These are phyloP conservation scores for Trichoderma koningii DNA, from an alignment of 2,329 filamentous ascomycete species.

Conservation along the genomic window DNA sequence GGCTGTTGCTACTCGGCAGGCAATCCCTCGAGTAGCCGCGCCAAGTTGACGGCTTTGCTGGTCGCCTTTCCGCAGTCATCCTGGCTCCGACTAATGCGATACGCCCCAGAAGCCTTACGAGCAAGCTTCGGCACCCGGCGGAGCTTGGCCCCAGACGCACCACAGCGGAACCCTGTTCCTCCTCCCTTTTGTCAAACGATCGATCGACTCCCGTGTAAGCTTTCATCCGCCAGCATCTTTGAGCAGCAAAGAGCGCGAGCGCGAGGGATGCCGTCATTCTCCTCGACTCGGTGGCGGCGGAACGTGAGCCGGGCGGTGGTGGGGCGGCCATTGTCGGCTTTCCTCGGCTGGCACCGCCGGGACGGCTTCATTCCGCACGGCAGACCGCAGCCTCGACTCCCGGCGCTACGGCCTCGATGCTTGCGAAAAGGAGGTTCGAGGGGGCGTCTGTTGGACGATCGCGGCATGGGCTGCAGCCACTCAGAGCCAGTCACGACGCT, in stretches of 20 bases:
- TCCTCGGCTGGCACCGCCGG: slow-evolving; percentile 42
- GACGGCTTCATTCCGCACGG: slow-evolving; percentile 33
- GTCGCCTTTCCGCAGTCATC: no score
- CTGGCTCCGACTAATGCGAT: neutral
- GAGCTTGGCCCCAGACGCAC: neutral
- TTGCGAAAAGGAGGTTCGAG: slow-evolving; percentile 12
- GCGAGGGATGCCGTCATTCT: slow-evolving; percentile 19
- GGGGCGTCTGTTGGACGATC: slow-evolving; percentile 31
- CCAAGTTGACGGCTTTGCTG: slow-evolving; percentile 12
- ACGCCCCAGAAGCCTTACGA: neutral
- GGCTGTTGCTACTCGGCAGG: neutral
- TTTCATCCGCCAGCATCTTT: neutral
- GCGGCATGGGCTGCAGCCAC: slow-evolving; percentile 3
- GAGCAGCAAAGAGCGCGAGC: neutral
- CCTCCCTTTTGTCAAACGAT: slow-evolving; percentile 5
- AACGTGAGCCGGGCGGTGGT: slow-evolving; percentile 24
- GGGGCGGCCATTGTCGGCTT: slow-evolving; percentile 47
- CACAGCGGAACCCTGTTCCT: slow-evolving; percentile 4
- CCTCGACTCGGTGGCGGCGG: slow-evolving; percentile 7
- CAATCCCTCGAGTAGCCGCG: slow-evolving; percentile 20
- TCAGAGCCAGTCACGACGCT: slow-evolving; percentile 9
- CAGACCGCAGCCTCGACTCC: slow-evolving; percentile 2
- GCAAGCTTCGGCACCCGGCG: slow-evolving; percentile 15
- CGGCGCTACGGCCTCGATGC: slow-evolving; percentile 25
- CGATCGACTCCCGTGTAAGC: slow-evolving; percentile 4